These are phyloP conservation scores for Fragilariopsis cylindrus DNA, from an alignment of 108 stramenopile species.

Conservation along the genomic window DNA sequence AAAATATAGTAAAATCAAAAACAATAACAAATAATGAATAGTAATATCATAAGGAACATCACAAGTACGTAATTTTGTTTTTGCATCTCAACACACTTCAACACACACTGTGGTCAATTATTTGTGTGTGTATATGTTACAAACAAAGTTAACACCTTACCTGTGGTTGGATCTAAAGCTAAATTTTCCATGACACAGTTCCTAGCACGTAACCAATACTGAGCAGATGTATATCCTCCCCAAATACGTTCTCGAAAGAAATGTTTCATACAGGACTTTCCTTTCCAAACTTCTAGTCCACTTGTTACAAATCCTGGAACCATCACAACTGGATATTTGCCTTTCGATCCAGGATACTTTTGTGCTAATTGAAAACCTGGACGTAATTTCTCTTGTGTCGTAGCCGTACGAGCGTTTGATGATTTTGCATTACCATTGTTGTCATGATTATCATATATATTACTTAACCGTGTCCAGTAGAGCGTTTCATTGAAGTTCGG, in stretches of 20 bases:
- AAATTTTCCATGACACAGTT: slow-evolving; percentile 83
- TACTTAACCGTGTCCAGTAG: slow-evolving; percentile 31
- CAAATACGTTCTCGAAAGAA: slow-evolving; percentile 87
- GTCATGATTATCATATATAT: background rate
- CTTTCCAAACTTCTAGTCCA: slow-evolving; percentile 89
- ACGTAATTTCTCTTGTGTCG: slow-evolving; percentile 28
- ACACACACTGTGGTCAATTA: too few species aligned
- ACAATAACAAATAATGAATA: background rate
- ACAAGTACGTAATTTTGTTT: background rate
- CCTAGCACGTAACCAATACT: slow-evolving; percentile 65
- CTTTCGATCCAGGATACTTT: slow-evolving; percentile 47
- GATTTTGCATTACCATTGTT: background rate
- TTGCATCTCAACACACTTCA: too few species aligned
- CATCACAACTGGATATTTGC: slow-evolving; percentile 82
- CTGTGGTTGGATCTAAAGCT: slow-evolving; percentile 74
- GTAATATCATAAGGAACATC: background rate
- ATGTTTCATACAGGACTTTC: slow-evolving; percentile 68
- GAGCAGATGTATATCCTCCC: slow-evolving; percentile 72
- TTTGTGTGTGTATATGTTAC: too few species aligned
- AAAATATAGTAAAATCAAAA: background rate
- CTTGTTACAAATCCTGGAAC: slow-evolving; percentile 88
- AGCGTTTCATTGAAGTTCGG: slow-evolving; percentile 34
- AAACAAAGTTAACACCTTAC: slow-evolving; percentile 18
- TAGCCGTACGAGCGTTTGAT: background rate
- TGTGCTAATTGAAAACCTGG: slow-evolving; percentile 58